phyloP scores from a whole-genome alignment of 345 rosid genomes.

The Eucalyptus albens region DNA sequence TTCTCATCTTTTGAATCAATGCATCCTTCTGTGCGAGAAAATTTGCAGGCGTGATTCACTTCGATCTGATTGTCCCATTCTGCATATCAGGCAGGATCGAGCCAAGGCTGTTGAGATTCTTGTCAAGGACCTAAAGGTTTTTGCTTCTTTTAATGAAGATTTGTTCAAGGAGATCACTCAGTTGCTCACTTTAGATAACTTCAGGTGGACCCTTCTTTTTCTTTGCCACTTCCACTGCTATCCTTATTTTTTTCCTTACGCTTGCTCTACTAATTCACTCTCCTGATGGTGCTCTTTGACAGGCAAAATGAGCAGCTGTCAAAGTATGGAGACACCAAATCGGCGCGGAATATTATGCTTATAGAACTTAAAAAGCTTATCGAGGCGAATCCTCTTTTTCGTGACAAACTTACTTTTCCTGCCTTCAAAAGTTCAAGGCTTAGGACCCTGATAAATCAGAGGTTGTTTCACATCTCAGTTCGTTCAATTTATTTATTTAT shows the following conservation, averaged over 20 bases:
- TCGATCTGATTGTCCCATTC: not conserved
- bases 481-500: not conserved
- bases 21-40: not conserved
- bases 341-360: conserved; percentile 65
- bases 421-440: conserved; percentile 58
- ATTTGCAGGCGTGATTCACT: not conserved
- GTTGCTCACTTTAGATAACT: conserved; percentile 59
- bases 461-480: conserved; percentile 22
- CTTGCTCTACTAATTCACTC: not conserved
- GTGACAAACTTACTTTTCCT: conserved; percentile 64
- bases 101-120: conserved; percentile 79
- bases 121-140: conserved; percentile 66
- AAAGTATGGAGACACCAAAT: conserved; percentile 68
- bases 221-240: not conserved
- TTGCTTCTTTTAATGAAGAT: conserved; percentile 61
- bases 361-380: conserved; percentile 61
- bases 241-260: not conserved
- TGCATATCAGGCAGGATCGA: conserved; percentile 47
- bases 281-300: not conserved
- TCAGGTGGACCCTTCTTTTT: conserved; percentile 32
- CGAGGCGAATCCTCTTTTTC: conserved; percentile 70
- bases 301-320: conserved; percentile 88
- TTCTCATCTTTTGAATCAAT: not conserved
- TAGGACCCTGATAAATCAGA: conserved; percentile 80
- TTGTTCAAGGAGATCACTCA: conserved; percentile 77